phyloP scores from a whole-genome alignment of 768 basidiomycete species.

The Suillus cothurnatus region DNA sequence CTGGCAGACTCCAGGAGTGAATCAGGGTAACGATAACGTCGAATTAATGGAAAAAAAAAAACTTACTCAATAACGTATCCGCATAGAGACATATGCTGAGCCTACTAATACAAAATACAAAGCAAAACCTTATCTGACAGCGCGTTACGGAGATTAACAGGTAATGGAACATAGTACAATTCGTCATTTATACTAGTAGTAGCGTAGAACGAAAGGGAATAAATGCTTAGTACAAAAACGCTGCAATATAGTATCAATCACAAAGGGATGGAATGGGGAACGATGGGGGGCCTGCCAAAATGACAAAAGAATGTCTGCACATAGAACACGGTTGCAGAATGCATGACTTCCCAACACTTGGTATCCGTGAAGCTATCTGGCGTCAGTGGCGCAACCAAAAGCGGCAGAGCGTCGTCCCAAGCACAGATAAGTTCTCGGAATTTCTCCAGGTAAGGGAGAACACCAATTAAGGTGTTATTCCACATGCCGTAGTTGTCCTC shows the following conservation, averaged over 20 bases:
- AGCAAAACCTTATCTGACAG: neutral
- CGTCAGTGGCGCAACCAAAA: neutral
- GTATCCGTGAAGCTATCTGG: neutral
- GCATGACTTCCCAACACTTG: constrained; percentile 1
- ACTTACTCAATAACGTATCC: neutral
- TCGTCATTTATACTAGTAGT: neutral
- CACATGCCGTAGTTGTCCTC: neutral
- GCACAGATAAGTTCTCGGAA: neutral
- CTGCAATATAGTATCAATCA: neutral
- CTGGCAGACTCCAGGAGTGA: neutral
- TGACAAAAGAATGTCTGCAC: constrained; percentile 8
- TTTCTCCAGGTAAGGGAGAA: neutral
- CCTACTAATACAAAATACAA: no score
- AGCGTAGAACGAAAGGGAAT: neutral
- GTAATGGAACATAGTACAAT: neutral
- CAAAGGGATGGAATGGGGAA: constrained; percentile 1
- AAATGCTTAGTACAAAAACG: neutral
- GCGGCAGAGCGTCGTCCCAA: neutral
- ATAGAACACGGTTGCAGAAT: neutral
- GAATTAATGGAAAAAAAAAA: neutral
- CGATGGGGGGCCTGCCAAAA: constrained; percentile 4
- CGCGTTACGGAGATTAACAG: neutral
- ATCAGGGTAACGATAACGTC: neutral
- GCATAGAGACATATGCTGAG: neutral
- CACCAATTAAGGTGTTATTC: neutral